Evolutionary conservation across 2,329 filamentous ascomycete genomes (phyloP).

Genomic region (Fusarium sp.): DNA sequence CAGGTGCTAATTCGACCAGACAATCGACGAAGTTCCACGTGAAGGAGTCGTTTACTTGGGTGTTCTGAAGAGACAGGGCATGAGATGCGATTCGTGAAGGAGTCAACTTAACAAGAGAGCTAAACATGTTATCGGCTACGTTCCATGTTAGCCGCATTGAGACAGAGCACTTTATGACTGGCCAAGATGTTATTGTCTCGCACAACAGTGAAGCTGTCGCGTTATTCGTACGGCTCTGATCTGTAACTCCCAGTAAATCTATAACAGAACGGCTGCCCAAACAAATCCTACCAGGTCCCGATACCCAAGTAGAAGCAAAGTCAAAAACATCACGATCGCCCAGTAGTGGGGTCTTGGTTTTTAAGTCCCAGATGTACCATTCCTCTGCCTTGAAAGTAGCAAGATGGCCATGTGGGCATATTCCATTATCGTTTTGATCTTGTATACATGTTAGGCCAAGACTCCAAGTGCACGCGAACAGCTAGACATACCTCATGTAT

Average conservation of each 20-base stretch:
- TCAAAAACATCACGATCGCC: slow-evolving; percentile 12
- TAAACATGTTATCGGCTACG: neutral
- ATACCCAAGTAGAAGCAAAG: no score
- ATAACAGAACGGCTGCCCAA: neutral
- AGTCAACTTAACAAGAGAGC: neutral
- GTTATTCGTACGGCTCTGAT: neutral
- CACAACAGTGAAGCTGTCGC: neutral
- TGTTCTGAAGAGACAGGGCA: slow-evolving; percentile 61
- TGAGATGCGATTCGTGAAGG: neutral
- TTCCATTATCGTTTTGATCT: slow-evolving; percentile 30
- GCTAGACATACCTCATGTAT: slow-evolving; percentile 47
- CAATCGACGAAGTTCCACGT: slow-evolving; percentile 69
- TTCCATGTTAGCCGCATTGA: neutral
- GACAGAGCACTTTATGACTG: neutral
- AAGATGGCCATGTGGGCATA: neutral
- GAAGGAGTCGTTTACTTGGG: slow-evolving; percentile 76
- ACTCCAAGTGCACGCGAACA: neutral
- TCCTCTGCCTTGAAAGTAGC: neutral
- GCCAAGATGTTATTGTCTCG: neutral
- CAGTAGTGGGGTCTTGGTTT: neutral
- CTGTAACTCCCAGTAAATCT: neutral
- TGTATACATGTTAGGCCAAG: slow-evolving; percentile 8
- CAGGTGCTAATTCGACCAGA: slow-evolving; percentile 54
- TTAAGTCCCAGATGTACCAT: neutral
- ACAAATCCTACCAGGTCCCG: neutral